A percentile compares a stretch with the other conserved stretches of the same genome.
Evolutionary conservation across 805 yeast species (phyloP).

Genomic region (Pichia insulana): DNA sequence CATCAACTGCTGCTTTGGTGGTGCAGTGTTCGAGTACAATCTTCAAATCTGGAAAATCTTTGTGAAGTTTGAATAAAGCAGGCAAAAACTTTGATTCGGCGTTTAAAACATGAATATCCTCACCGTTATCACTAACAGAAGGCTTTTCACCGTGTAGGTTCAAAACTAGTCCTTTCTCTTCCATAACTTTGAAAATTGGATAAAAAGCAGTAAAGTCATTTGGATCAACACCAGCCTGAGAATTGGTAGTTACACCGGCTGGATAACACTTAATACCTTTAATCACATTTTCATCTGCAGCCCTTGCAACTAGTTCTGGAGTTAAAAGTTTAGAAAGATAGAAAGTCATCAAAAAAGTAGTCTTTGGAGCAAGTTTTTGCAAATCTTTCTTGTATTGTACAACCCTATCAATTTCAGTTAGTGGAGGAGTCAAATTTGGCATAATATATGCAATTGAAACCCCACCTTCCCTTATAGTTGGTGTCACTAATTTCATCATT

Average conservation of each 20-base stretch:
- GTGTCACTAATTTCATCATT: conserved; percentile 88
- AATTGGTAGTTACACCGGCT: conserved; percentile 98
- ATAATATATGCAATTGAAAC: conserved; percentile 83
- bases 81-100: conserved; percentile 94
- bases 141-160: conserved; percentile 97
- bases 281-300: conserved; percentile 60
- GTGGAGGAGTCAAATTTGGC: conserved; percentile 95
- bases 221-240: conserved; percentile 85
- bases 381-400: conserved; percentile 57
- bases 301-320: conserved; percentile 75
- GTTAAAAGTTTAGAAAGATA: conserved; percentile 73
- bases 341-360: conserved; percentile 87
- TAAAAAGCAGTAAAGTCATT: conserved; percentile 84
- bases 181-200: conserved; percentile 85
- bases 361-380: conserved; percentile 61
- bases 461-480: conserved; percentile 87
- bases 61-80: conserved; percentile 68
- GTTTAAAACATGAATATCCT: conserved; percentile 79
- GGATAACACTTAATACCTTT: conserved; percentile 95
- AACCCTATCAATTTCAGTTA: conserved; percentile 68
- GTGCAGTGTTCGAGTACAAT: conserved; percentile 95
- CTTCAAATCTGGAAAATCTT: conserved; percentile 75
- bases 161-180: conserved; percentile 64
- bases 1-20: conserved; percentile 76
- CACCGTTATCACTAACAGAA: conserved; percentile 38